These are phyloP conservation scores for Jackrogersella minutella DNA, from an alignment of 495 filamentous ascomycete genomes.

Conservation along the genomic window DNA sequence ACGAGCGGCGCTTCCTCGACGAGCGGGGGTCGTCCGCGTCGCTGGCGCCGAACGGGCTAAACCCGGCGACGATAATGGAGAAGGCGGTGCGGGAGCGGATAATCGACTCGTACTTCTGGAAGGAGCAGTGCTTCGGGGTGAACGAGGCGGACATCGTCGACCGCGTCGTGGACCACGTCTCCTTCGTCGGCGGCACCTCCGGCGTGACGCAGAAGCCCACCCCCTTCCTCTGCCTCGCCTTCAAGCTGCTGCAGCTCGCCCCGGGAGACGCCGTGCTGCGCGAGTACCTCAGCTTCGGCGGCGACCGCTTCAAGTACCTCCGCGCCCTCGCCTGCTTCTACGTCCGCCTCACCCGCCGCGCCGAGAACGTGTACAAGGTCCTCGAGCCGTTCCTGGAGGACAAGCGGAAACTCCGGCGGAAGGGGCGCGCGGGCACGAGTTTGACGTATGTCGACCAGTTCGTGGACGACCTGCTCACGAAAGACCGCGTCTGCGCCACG, in stretches of 20 bases:
- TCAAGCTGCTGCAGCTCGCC: constrained; percentile 91
- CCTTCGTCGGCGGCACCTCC: constrained; percentile 84
- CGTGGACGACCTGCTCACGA: constrained; percentile 87
- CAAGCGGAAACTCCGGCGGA: constrained; percentile 79
- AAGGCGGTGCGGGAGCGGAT: constrained; percentile 95
- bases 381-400: constrained; percentile 88
- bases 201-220: constrained; percentile 82
- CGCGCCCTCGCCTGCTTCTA: constrained; percentile 91
- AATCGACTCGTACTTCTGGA: constrained; percentile 94
- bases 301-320: constrained; percentile 87
- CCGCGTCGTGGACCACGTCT: constrained; percentile 83
- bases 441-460: constrained; percentile 92
- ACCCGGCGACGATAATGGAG: constrained; percentile 89
- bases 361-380: constrained; percentile 78
- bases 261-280: constrained; percentile 80
- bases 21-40: constrained; percentile 67
- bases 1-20: constrained; percentile 79
- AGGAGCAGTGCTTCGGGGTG: constrained; percentile 95
- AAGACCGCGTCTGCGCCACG: constrained; percentile 89
- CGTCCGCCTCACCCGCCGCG: constrained; percentile 84
- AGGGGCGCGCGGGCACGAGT: constrained; percentile 72
- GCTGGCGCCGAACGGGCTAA: constrained; percentile 73
- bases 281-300: constrained; percentile 76
- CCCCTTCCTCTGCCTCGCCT: constrained; percentile 92
- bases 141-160: constrained; percentile 88